Conservation (phyloP, 2,329 filamentous ascomycete species). For the Colletotrichum tabaci region DNA sequence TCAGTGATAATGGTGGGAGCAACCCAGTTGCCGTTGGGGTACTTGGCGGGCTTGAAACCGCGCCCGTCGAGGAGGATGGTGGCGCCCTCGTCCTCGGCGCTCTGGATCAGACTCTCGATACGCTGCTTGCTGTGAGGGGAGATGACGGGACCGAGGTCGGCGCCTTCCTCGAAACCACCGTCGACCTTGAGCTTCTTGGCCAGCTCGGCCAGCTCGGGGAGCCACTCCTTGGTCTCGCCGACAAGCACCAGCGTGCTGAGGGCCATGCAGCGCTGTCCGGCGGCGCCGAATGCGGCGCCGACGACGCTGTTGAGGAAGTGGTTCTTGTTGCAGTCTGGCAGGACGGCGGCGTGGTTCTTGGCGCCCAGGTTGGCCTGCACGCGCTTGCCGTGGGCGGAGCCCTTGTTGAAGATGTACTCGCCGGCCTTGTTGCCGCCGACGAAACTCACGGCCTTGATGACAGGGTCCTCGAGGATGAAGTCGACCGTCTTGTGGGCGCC, state of each 20-base stretch:
- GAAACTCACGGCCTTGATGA: constrained; percentile 89
- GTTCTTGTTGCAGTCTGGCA: constrained; percentile 92
- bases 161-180: constrained; percentile 85
- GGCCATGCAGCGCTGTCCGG: constrained; percentile 90
- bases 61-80: constrained; percentile 87
- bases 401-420: constrained; percentile 86
- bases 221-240: constrained; percentile 87
- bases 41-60: constrained; percentile 81
- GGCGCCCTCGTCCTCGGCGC: constrained; percentile 84
- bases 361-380: constrained; percentile 90
- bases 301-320: constrained; percentile 88
- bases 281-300: constrained; percentile 87
- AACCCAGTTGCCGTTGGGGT: constrained; percentile 89
- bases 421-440: constrained; percentile 91
- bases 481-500: constrained; percentile 86
- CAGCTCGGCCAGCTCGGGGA: constrained; percentile 82
- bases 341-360: constrained; percentile 89
- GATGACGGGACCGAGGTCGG: constrained; percentile 88
- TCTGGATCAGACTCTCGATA: constrained; percentile 82
- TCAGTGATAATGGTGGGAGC: constrained; percentile 87
- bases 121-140: constrained; percentile 83
- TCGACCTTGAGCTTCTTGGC: constrained; percentile 82
- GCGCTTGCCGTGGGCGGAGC: constrained; percentile 88
- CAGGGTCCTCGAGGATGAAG: constrained; percentile 88
- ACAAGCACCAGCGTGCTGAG: constrained; percentile 87